Conservation (phyloP, 1,139 yeast species). For the Komagataea norvegica region DNA sequence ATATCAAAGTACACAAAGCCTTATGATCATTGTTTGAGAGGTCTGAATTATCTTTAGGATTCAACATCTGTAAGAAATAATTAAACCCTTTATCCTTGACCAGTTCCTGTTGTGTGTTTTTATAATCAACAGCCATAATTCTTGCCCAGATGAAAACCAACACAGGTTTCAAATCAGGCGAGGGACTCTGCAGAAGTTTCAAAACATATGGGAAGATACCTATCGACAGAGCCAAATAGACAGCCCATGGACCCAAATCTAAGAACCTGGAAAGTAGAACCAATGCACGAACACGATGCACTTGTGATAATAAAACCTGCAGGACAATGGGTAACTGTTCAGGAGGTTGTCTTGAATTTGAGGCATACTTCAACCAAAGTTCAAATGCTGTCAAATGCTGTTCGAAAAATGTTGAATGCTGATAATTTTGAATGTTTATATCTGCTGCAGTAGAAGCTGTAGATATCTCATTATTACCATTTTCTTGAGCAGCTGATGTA, state of each 20-base stretch:
- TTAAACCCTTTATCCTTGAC: constrained; percentile 88
- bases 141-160: constrained; percentile 96
- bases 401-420: constrained; percentile 90
- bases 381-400: constrained; percentile 96
- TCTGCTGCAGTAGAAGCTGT: constrained; percentile 15
- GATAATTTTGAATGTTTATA: constrained; percentile 43
- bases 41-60: constrained; percentile 43
- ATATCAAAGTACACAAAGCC: constrained; percentile 92
- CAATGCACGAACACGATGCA: constrained; percentile 85
- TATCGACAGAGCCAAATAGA: constrained; percentile 82
- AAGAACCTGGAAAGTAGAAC: constrained; percentile 78
- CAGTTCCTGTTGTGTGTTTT: constrained; percentile 86
- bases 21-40: constrained; percentile 69
- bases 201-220: constrained; percentile 96
- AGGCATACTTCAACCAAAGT: constrained; percentile 89
- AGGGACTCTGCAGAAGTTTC: constrained; percentile 87
- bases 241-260: constrained; percentile 98
- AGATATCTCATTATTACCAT: not conserved
- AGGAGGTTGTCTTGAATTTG: constrained; percentile 81
- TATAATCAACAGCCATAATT: constrained; percentile 91
- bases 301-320: constrained; percentile 89
- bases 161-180: constrained; percentile 92
- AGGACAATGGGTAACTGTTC: constrained; percentile 92
- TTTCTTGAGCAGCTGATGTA: not conserved
- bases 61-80: constrained; percentile 76